Percentiles rank a stretch among this genome's conserved stretches.
Conservation (phyloP, 2,329 filamentous ascomycete genomes). For the Trichoderma sp. region DNA sequence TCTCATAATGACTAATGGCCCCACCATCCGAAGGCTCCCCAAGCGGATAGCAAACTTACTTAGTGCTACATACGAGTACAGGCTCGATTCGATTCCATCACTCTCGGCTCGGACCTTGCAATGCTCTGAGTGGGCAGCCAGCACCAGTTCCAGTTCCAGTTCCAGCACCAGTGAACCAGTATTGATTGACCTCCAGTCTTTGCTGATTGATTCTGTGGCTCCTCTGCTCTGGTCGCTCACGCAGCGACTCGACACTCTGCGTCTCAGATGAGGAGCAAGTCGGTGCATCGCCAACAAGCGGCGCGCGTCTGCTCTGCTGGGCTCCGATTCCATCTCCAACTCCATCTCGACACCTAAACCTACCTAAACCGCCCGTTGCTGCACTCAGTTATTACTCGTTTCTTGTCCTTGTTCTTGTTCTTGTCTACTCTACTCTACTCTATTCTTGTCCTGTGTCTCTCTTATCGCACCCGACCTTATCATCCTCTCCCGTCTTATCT, state of each 20-base stretch:
- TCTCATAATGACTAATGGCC: not conserved
- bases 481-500: not conserved
- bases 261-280: conserved; percentile 13
- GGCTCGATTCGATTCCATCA: not conserved
- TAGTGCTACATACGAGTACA: not conserved
- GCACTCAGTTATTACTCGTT: not conserved
- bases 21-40: not conserved
- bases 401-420: not conserved
- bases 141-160: not conserved
- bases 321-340: not conserved
- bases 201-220: not conserved
- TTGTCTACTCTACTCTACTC: not conserved
- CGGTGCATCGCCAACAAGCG: conserved; percentile 21
- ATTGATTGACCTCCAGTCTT: not conserved
- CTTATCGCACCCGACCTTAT: not conserved
- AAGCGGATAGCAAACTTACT: not conserved
- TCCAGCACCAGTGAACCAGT: not conserved
- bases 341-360: not conserved
- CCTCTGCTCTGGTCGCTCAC: not conserved
- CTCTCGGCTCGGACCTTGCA: not conserved
- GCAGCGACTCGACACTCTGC: not conserved
- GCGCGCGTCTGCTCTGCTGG: conserved; percentile 19
- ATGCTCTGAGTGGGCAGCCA: not conserved
- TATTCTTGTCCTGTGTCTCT: not conserved
- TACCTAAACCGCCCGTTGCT: not conserved